Conservation (phyloP, 306 rosid genomes). For the Cucumis melo region DNA sequence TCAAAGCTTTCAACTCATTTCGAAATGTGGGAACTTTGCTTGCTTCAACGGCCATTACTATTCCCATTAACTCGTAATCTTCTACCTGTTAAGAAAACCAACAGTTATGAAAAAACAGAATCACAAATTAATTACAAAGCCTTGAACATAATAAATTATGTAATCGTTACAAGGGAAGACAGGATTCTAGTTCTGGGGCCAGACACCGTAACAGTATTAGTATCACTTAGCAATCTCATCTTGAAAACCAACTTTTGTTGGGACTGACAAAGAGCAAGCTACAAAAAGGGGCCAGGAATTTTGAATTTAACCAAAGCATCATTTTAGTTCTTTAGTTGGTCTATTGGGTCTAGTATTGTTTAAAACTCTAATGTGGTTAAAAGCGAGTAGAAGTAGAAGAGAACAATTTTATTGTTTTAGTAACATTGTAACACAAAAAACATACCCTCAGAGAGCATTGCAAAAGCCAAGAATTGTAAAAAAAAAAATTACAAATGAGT, state of each 20-base stretch:
- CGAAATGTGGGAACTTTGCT: slow-evolving; percentile 41
- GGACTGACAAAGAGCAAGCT: background rate
- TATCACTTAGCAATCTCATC: background rate
- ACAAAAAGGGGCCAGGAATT: background rate
- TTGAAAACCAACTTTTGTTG: background rate
- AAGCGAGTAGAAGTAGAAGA: background rate
- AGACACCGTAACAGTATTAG: background rate
- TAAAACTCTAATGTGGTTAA: background rate
- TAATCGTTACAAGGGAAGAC: background rate
- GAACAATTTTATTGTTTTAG: background rate
- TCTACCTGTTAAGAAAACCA: slow-evolving; percentile 34
- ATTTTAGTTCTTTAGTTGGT: background rate
- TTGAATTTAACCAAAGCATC: background rate
- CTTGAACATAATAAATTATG: background rate
- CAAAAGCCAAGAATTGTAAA: background rate
- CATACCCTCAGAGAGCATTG: background rate
- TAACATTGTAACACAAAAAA: background rate
- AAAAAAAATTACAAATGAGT: background rate
- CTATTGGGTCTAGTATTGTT: background rate
- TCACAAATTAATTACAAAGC: background rate
- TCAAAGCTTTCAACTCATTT: slow-evolving; percentile 35
- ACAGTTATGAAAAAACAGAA: background rate
- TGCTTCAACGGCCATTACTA: slow-evolving; percentile 52
- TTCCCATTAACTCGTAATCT: slow-evolving; percentile 40
- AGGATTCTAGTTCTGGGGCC: background rate